Evolutionary conservation across 176 grass and related monocot genomes (phyloP), one percentile per base, ranked within the genome.

Genomic region (Microstegium vimineum): DNA sequence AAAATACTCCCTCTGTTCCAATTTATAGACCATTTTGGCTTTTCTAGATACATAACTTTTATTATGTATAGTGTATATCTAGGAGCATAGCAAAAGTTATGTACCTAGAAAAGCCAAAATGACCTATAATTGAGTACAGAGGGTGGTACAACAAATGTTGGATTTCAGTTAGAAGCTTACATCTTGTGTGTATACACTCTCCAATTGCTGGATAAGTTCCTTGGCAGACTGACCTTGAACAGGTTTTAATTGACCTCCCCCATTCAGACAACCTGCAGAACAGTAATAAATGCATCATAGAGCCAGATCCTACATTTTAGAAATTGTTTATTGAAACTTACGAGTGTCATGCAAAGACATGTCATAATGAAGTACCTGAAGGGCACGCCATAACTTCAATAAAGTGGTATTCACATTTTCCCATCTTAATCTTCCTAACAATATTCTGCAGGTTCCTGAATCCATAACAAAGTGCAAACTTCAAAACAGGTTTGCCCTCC

Each of bases 381-480:
- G 96, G 54, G 16, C 65, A 25, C 10, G 95, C 95, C 95, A 98
- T 98, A 80, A 98, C 90, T 98, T 98, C 95, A 83, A 98, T 67
- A 36, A 91, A 98, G 36, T 98, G 90, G 72, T 98, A 98, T 63
- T 98, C 96, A 28, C 94, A 94, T 88, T 91, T 98, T 73, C 96
- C 89, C 62, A 87, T 98, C 74, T 95, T 98, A 87, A 95, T 89
- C 80, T 94, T 99, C 69, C 90, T 92, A 81, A 99, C 93, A 75
- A 99, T 71, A 66, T 95, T 99, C 83, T 95, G 92, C 66, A 99
- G 81, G 78, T 99, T 99, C 81, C 93, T 89, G 77, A 99, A 99
- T 57, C 96, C 96, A 93, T 99, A 99, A 69, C 96, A 99, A 70
- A 85, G 85, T 77, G 93, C 91, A 90, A 99, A 99, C 80, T 89